Evolutionary conservation across 805 yeast species (phyloP), one percentile per base, ranked within the genome.

Genomic region (Isabelozyma pseudorhagii): DNA sequence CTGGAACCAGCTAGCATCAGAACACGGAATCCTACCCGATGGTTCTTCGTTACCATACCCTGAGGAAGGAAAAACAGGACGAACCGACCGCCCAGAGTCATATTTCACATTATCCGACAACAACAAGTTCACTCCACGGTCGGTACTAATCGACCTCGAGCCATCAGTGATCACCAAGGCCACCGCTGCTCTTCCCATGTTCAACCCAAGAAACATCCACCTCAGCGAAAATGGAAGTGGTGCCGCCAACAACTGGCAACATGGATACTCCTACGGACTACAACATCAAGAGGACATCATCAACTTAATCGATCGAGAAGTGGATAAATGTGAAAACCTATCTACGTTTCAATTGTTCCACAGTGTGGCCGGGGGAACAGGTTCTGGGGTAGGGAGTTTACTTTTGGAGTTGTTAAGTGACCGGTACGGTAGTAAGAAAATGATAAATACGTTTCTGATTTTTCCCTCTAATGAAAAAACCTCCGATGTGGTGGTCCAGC

Each of bases 341-440:
- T 94, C 92, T 55, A 96, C 96, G 5, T 94, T 94, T 66, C 96
- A 91, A 72, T 70, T 94, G 55, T 67, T 92, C 46, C 99, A 94
- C 68, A 87, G 97, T 4, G 96, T 94, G 4, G 98, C 97, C 0
- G 99, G 99, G 38, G 99, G 99, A 39, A 94, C 99, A 0, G 99
- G 99, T 0, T 88, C 97, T 0, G 99, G 99, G 3, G 81, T 91
- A 38, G 99, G 99, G 0, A 88, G 96, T 0, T 80, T 80, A 49
- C 57, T 94, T 42, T 68, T 94, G 38, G 97, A 94, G 64, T 73
- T 83, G 13, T 66, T 96, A 49, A 81, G 83, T 49, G 99, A 94
- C 64, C 72, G 90, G 48, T 93, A 83, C 63, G 77, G 77, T 5
- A 83, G 87, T 46, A 92, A 92, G 65, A 93, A 91, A 61, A 68